Percentiles rank a stretch among this genome's conserved stretches.
These are phyloP conservation scores for Gautieria morchelliformis DNA, from an alignment of 768 basidiomycete species.

Conservation along the genomic window DNA sequence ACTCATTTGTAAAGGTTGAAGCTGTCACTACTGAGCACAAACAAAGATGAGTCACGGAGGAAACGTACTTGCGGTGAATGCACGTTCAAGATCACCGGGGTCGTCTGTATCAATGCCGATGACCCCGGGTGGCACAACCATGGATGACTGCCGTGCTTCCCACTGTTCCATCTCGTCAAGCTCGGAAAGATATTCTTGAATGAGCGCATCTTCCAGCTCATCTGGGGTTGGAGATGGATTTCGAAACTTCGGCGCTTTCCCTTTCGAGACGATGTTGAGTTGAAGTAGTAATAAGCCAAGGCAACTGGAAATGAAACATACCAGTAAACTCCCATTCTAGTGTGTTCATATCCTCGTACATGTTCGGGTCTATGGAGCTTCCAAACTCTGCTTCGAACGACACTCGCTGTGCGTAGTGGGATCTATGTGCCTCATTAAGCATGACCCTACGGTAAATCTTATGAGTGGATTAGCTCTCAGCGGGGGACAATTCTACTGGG, in stretches of 20 bases:
- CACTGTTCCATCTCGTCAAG: slow-evolving; percentile 1
- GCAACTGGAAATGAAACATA: neutral
- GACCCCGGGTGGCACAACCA: neutral
- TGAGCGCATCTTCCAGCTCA: neutral
- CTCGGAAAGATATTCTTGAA: slow-evolving; percentile 8
- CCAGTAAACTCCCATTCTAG: slow-evolving; percentile 4
- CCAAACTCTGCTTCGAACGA: slow-evolving; percentile 64
- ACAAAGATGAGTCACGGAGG: neutral
- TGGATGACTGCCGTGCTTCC: neutral
- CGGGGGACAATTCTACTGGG: neutral
- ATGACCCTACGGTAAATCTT: slow-evolving; percentile 64
- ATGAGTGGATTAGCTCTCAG: neutral
- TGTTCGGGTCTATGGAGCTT: slow-evolving; percentile 65
- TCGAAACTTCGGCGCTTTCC: neutral
- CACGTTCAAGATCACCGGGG: slow-evolving; percentile 1
- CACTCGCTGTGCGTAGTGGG: slow-evolving; percentile 43
- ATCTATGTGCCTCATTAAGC: slow-evolving; percentile 39
- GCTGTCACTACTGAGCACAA: neutral
- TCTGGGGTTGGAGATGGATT: neutral
- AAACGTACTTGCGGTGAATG: slow-evolving; percentile 1
- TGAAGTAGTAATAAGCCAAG: neutral
- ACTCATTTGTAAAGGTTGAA: neutral
- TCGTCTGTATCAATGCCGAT: slow-evolving; percentile 6
- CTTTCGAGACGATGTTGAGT: neutral
- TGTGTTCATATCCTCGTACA: slow-evolving; percentile 39